These are phyloP conservation scores for Candolleomyces eurysporus DNA, from an alignment of 768 basidiomycete genomes.

Conservation along the genomic window DNA sequence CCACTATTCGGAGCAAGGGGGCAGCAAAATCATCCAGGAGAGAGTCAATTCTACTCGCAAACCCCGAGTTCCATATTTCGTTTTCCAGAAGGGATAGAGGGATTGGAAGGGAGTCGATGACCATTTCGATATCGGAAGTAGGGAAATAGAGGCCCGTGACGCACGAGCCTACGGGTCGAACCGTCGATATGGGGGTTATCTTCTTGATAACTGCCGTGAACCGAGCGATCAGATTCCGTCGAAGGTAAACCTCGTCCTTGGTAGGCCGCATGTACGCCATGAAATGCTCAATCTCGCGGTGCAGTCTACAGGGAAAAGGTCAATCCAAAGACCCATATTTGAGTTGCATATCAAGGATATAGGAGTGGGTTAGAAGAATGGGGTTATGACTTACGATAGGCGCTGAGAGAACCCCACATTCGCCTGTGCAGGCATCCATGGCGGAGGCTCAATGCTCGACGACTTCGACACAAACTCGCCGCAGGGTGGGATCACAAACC, in stretches of 20 bases:
- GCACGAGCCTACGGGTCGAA: constrained; percentile 20
- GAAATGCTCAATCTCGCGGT: constrained; percentile 20
- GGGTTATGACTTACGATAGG: background rate
- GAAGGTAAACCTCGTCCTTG: constrained; percentile 12
- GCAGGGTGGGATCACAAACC: constrained; percentile 17
- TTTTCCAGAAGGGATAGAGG: background rate
- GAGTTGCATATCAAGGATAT: background rate
- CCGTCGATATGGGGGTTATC: constrained; percentile 11
- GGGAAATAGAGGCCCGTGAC: constrained; percentile 24
- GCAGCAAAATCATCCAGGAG: constrained; percentile 14
- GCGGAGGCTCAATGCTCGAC: constrained; percentile 2
- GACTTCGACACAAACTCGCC: constrained; percentile 15
- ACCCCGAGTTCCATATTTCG: constrained; percentile 12
- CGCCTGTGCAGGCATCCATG: constrained; percentile 12
- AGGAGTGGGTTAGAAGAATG: background rate
- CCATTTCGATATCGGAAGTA: constrained; percentile 27
- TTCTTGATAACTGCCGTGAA: constrained; percentile 18
- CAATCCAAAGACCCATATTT: background rate
- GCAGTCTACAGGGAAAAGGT: constrained; percentile 9
- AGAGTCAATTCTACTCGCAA: constrained; percentile 18
- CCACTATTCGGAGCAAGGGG: constrained; percentile 22
- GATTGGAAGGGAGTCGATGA: constrained; percentile 10
- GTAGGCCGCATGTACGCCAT: constrained; percentile 23
- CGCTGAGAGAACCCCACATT: background rate
- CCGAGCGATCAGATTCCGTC: constrained; percentile 18